These are phyloP conservation scores for Hypoxylon subgilvum DNA, from an alignment of 495 filamentous ascomycete genomes.

Conservation along the genomic window DNA sequence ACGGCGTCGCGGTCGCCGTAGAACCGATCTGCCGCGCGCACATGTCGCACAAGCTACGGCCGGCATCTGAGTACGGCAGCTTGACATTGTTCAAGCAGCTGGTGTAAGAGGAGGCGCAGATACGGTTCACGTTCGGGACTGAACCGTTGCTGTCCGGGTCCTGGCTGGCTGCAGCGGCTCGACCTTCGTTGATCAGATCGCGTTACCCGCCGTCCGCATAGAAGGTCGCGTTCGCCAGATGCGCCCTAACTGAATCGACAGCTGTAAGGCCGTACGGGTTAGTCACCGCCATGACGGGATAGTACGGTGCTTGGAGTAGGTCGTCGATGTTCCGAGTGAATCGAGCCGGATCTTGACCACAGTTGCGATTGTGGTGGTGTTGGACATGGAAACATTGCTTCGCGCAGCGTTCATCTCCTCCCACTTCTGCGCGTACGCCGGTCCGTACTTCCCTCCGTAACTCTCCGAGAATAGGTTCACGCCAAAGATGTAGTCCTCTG, in stretches of 20 bases:
- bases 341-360: constrained; percentile 59
- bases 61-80: constrained; percentile 51
- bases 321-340: constrained; percentile 69
- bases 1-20: constrained; percentile 37
- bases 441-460: constrained; percentile 68
- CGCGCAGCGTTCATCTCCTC: constrained; percentile 65
- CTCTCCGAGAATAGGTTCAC: constrained; percentile 71
- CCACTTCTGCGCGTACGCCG: constrained; percentile 67
- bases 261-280: constrained; percentile 77
- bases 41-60: constrained; percentile 70
- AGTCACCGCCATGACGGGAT: constrained; percentile 70
- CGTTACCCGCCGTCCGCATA: constrained; percentile 57
- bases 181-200: constrained; percentile 59
- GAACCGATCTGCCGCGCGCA: constrained; percentile 59
- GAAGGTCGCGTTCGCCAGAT: constrained; percentile 50
- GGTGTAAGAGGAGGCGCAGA: constrained; percentile 51
- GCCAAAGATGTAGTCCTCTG: constrained; percentile 46
- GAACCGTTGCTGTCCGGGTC: constrained; percentile 56
- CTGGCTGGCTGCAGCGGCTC: constrained; percentile 45
- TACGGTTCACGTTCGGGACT: constrained; percentile 53
- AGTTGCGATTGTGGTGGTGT: constrained; percentile 43
- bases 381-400: constrained; percentile 52
- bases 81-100: constrained; percentile 55
- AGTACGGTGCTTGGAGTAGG: constrained; percentile 68
- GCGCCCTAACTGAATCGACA: constrained; percentile 55